Evolutionary conservation across 176 grass and related monocot species (phyloP).

Genomic region (Elaeis guineensis): DNA sequence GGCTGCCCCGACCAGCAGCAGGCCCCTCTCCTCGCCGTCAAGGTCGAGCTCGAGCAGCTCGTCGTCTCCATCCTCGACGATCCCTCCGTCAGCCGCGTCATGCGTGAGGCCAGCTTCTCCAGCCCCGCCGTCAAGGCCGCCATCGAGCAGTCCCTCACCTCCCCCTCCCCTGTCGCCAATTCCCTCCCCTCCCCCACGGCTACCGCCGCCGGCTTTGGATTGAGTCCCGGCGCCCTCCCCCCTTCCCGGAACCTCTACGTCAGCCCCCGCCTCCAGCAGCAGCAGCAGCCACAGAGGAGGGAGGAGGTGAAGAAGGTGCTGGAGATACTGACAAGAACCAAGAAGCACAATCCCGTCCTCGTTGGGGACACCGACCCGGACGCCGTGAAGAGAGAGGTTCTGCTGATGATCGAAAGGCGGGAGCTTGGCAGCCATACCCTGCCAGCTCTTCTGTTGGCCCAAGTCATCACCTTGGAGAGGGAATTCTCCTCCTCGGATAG

Average conservation of each 20-base stretch:
- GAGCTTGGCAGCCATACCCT: slow-evolving; percentile 30
- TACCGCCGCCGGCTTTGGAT: slow-evolving; percentile 5
- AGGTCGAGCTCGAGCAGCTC: slow-evolving; percentile 66
- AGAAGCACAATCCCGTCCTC: slow-evolving; percentile 65
- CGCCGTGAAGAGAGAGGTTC: slow-evolving; percentile 48
- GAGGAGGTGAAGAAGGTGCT: slow-evolving; percentile 56
- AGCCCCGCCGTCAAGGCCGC: slow-evolving; percentile 43
- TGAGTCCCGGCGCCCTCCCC: too few relatives aligned
- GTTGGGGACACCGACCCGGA: slow-evolving; percentile 68
- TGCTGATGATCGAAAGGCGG: slow-evolving; percentile 37
- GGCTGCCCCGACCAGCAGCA: slow-evolving; percentile 26
- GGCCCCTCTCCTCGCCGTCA: slow-evolving; percentile 35
- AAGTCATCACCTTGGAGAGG: slow-evolving; percentile 29
- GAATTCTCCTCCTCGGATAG: slow-evolving; percentile 28
- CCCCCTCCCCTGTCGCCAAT: slow-evolving; percentile 24
- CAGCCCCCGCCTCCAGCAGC: slow-evolving; percentile 33
- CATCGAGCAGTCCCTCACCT: slow-evolving; percentile 21
- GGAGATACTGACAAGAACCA: slow-evolving; percentile 34
- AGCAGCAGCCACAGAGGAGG: slow-evolving; percentile 14
- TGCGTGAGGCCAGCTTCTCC: slow-evolving; percentile 87
- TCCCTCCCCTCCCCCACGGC: not conserved
- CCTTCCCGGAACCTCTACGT: slow-evolving; percentile 6
- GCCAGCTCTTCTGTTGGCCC: slow-evolving; percentile 1
- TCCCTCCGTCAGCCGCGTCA: slow-evolving; percentile 86
- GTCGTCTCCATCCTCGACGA: slow-evolving; percentile 79